Percentiles rank a stretch among this genome's conserved stretches.
Evolutionary conservation across 2,329 filamentous ascomycete species (phyloP).

Genomic region (Diplodia mutila): DNA sequence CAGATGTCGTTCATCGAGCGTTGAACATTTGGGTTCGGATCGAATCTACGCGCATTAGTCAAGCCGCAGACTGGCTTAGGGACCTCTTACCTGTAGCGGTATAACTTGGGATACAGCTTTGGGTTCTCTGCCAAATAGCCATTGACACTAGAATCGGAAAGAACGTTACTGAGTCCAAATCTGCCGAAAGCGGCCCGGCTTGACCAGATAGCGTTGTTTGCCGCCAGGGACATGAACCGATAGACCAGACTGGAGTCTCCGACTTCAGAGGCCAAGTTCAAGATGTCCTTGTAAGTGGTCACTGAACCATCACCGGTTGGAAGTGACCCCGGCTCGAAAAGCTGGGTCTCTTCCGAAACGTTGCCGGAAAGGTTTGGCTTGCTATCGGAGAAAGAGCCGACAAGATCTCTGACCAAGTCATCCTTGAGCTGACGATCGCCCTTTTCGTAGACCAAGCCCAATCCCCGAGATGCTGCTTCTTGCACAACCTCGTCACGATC

Average conservation of each 20-base stretch:
- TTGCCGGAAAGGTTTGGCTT: slow-evolving; percentile 71
- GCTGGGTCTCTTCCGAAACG: slow-evolving; percentile 85
- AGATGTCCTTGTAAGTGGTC: slow-evolving; percentile 97
- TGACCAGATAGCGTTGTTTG: slow-evolving; percentile 95
- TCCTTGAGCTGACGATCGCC: slow-evolving; percentile 80
- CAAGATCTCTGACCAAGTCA: slow-evolving; percentile 82
- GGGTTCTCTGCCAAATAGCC: slow-evolving; percentile 77
- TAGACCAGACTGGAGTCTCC: slow-evolving; percentile 96
- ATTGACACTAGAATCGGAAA: slow-evolving; percentile 77
- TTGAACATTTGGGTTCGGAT: slow-evolving; percentile 91
- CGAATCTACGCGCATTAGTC: slow-evolving; percentile 60
- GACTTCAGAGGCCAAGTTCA: slow-evolving; percentile 92
- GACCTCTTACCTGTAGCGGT: slow-evolving; percentile 68
- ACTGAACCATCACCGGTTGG: slow-evolving; percentile 90
- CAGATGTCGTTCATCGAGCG: slow-evolving; percentile 98
- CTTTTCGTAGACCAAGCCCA: slow-evolving; percentile 92
- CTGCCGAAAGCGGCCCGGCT: slow-evolving; percentile 94
- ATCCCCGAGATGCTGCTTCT: slow-evolving; percentile 87
- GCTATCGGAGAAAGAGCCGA: slow-evolving; percentile 81
- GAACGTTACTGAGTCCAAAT: slow-evolving; percentile 88
- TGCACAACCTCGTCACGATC: slow-evolving; percentile 94
- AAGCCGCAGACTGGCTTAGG: neutral
- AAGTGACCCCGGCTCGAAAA: slow-evolving; percentile 88
- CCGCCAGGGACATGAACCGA: slow-evolving; percentile 96
- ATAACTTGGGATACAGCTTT: slow-evolving; percentile 93